A percentile compares a stretch with the other conserved stretches of the same genome.
Conservation (phyloP, 2,329 filamentous ascomycete genomes). For the Colletotrichum lupini region DNA sequence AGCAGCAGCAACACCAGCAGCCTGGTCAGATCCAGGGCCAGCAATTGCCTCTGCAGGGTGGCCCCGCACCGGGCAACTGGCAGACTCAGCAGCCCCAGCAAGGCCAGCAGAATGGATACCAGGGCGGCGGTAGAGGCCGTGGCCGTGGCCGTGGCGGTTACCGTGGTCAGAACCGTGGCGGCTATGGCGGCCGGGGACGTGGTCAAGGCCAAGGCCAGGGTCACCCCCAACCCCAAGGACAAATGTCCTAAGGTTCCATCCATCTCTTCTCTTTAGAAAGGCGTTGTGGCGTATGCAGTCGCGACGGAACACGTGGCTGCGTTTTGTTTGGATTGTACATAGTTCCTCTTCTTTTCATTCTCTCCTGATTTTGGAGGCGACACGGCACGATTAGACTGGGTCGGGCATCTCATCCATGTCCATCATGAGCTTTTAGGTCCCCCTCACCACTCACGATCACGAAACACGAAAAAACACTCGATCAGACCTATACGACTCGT, state of each 20-base stretch:
- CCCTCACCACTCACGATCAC: constrained; percentile 28
- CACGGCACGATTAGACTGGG: constrained; percentile 35
- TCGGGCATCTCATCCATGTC: constrained; percentile 30
- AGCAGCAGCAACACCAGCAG: constrained; percentile 37
- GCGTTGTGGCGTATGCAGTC: constrained; percentile 31
- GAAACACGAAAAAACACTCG: constrained; percentile 28
- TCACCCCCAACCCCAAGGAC: constrained; percentile 36
- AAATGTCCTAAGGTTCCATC: constrained; percentile 43
- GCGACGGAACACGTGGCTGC: constrained; percentile 27
- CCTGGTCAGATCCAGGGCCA: constrained; percentile 38
- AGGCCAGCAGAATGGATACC: constrained; percentile 44
- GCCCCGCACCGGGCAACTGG: constrained; percentile 41
- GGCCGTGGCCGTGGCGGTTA: constrained; percentile 40
- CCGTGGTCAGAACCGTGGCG: constrained; percentile 33
- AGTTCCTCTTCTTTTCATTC: constrained; percentile 31
- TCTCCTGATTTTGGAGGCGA: constrained; percentile 11
- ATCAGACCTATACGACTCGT: constrained; percentile 28
- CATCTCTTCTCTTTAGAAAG: constrained; percentile 36
- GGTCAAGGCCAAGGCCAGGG: constrained; percentile 37
- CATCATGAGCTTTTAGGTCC: constrained; percentile 18
- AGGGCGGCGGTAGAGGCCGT: constrained; percentile 44
- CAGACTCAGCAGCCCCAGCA: constrained; percentile 44
- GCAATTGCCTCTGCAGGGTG: constrained; percentile 39
- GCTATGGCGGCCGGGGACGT: constrained; percentile 28
- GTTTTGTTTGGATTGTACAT: constrained; percentile 39